phyloP scores from a whole-genome alignment of 208 protist species.

The Acanthamoeba quina region DNA sequence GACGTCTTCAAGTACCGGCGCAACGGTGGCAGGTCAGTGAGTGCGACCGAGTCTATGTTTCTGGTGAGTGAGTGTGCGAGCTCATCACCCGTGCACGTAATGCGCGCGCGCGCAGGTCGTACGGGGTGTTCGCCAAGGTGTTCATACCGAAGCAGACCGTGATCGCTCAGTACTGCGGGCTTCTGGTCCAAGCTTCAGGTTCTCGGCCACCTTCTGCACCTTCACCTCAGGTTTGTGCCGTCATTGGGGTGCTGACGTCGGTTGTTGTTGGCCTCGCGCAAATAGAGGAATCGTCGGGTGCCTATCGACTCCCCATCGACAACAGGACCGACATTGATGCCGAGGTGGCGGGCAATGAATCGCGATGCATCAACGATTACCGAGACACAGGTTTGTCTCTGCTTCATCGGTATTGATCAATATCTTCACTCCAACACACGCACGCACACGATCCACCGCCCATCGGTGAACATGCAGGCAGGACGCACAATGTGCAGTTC shows the following conservation, averaged over 20 bases:
- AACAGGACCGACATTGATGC: background rate
- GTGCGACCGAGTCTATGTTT: too few relatives aligned
- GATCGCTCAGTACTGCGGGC: background rate
- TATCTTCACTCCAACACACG: background rate
- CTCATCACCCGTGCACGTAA: background rate
- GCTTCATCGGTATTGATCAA: background rate
- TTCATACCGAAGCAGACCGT: background rate
- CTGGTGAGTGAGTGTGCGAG: too few relatives aligned
- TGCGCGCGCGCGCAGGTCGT: background rate
- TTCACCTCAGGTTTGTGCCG: too few relatives aligned
- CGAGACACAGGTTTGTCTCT: background rate
- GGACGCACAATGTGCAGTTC: background rate
- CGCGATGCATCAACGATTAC: slow-evolving; percentile 2
- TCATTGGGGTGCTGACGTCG: too few relatives aligned
- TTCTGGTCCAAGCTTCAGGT: background rate
- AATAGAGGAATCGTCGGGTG: background rate
- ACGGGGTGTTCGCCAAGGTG: background rate
- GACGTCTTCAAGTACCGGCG: background rate
- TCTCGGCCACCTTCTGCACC: background rate
- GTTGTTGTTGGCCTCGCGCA: too few relatives aligned
- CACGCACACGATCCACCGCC: background rate
- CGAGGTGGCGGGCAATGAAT: background rate
- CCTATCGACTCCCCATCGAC: background rate
- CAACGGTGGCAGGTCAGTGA: background rate
- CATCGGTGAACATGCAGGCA: background rate